Conservation (phyloP, 768 basidiomycete genomes). For the Astraeus odoratus region DNA sequence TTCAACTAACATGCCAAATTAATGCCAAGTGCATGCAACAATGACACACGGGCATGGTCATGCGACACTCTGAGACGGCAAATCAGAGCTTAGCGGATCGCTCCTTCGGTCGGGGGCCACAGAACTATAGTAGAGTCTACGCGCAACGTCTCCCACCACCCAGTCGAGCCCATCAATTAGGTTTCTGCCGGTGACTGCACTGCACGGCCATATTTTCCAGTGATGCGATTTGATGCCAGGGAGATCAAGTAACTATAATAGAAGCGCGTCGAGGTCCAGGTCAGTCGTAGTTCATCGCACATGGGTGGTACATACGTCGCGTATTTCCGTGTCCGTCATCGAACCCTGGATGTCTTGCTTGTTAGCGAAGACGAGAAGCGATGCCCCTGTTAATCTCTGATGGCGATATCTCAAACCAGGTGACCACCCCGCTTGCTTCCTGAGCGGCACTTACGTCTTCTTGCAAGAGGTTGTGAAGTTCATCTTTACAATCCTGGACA, state of each 20-base stretch:
- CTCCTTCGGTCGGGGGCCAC: slow-evolving; percentile 10
- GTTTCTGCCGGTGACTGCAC: slow-evolving; percentile 85
- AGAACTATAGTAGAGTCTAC: slow-evolving; percentile 78
- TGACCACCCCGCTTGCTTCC: neutral
- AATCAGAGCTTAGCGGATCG: slow-evolving; percentile 1
- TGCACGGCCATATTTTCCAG: slow-evolving; percentile 89
- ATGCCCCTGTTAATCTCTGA: slow-evolving; percentile 92
- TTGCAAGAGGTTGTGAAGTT: slow-evolving; percentile 76
- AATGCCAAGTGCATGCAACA: neutral
- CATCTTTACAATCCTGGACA: slow-evolving; percentile 83
- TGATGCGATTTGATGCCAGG: slow-evolving; percentile 77
- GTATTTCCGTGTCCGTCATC: slow-evolving; percentile 75
- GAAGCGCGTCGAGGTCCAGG: slow-evolving; percentile 5
- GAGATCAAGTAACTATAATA: slow-evolving; percentile 68
- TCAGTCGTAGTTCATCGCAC: neutral
- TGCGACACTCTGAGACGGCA: neutral
- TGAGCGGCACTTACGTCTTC: slow-evolving; percentile 70
- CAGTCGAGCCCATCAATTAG: slow-evolving; percentile 83
- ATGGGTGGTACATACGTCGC: slow-evolving; percentile 49
- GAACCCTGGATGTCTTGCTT: slow-evolving; percentile 94
- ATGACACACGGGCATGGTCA: neutral
- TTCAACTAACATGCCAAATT: neutral
- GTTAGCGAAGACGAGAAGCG: slow-evolving; percentile 92
- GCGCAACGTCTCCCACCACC: slow-evolving; percentile 85
- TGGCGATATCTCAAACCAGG: slow-evolving; percentile 15